Percentiles rank a stretch among this genome's conserved stretches.
Evolutionary conservation across 1,284 basidiomycete species (phyloP).

Genomic region (Vanrija sp.): DNA sequence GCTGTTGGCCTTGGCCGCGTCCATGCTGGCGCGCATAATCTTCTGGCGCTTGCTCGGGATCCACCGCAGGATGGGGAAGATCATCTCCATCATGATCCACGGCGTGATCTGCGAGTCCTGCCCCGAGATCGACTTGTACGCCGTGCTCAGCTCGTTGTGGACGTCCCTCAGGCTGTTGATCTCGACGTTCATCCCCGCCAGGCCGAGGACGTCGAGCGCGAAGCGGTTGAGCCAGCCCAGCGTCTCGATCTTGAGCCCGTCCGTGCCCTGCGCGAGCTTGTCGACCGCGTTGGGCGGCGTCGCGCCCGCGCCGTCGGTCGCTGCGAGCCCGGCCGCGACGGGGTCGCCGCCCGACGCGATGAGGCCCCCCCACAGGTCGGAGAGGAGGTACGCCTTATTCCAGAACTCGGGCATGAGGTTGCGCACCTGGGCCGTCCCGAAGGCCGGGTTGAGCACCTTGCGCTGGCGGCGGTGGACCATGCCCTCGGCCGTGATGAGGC

Average conservation of each 20-base stretch:
- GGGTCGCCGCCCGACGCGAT: conserved; percentile 1
- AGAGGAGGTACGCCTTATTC: neutral
- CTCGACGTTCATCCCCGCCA: conserved; percentile 65
- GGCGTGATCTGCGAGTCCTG: too few relatives aligned
- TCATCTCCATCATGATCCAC: too few relatives aligned
- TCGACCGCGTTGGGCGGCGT: conserved; percentile 4
- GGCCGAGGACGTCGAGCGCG: conserved; percentile 67
- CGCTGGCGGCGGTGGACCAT: conserved; percentile 55
- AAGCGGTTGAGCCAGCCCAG: conserved; percentile 60
- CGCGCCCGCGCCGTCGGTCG: too few relatives aligned
- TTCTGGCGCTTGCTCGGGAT: too few relatives aligned
- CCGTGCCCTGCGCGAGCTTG: neutral
- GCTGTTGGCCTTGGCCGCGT: too few relatives aligned
- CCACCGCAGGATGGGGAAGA: too few relatives aligned
- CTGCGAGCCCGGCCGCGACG: too few relatives aligned
- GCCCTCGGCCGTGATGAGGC: conserved; percentile 47
- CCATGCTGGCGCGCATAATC: too few relatives aligned
- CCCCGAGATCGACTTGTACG: conserved; percentile 54
- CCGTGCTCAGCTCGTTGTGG: conserved; percentile 55
- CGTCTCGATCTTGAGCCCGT: conserved; percentile 54
- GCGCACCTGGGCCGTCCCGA: conserved; percentile 37
- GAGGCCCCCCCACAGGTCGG: neutral
- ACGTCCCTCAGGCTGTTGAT: conserved; percentile 52
- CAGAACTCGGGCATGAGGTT: conserved; percentile 57
- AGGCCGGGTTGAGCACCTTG: conserved; percentile 51